phyloP scores from a whole-genome alignment of 2,329 filamentous ascomycete species.

The Talaromyces funiculosus region DNA sequence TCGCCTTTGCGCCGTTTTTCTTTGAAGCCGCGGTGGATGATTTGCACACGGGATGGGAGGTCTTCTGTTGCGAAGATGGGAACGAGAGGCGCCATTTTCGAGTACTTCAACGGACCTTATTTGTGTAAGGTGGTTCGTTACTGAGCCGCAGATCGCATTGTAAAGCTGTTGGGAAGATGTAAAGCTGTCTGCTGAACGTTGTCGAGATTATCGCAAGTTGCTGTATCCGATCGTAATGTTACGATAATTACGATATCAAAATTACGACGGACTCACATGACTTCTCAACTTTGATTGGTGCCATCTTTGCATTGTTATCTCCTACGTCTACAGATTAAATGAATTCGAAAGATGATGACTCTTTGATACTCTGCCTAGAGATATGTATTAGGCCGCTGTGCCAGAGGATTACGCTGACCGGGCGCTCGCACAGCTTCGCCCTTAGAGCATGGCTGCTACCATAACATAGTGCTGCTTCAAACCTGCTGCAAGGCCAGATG shows the following conservation, averaged over 20 bases:
- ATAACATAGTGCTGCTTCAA: not conserved
- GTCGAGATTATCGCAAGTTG: not conserved
- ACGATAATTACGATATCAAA: not conserved
- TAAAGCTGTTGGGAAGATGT: not conserved
- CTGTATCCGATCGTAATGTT: not conserved
- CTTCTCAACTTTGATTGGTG: not conserved
- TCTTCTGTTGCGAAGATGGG: conserved; percentile 49
- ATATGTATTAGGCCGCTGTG: too few relatives aligned
- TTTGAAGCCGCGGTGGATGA: conserved; percentile 38
- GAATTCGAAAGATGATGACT: too few relatives aligned
- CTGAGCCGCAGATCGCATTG: not conserved
- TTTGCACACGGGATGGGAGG: conserved; percentile 49
- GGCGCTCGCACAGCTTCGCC: not conserved
- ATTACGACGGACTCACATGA: not conserved
- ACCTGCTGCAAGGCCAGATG: not conserved
- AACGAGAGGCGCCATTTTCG: conserved; percentile 51
- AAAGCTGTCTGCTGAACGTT: not conserved
- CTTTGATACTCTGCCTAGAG: too few relatives aligned
- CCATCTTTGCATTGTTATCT: not conserved
- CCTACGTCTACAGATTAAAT: not conserved
- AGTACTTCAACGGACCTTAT: not conserved
- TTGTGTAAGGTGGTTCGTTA: not conserved
- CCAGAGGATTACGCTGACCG: not conserved
- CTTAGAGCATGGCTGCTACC: not conserved
- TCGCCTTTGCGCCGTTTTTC: conserved; percentile 48